Base-by-base conservation (phyloP, 202 grass and related monocot genomes). In the Schoenoplectus triqueter region DNA sequence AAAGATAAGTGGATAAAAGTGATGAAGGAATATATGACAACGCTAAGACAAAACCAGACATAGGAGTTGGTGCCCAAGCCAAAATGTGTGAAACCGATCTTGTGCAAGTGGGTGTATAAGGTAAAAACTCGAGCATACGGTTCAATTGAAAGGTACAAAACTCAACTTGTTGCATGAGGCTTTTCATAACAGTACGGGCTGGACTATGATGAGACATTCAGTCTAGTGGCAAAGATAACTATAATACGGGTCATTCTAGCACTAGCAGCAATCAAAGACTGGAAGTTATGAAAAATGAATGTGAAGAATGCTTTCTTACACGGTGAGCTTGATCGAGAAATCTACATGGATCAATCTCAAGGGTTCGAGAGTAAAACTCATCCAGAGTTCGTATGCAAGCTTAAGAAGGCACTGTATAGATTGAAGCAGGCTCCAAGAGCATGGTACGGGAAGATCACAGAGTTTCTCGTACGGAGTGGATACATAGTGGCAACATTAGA, bases 281-380 rank as follows among this genome's bases (percentile, higher is more conserved):
- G 54, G 18, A 81, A 81, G 17, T 5, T 81, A 5, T 81, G 77
- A 6, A 52, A 81, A 14, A 19, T 80, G 76, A 50, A 80, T 62
- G 76, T 80, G 7, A 80, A 56, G 76, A 80, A 80, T 63, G 76
- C 75, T n/a, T 80, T 80, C 76, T 1, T 80, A 9, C 21, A 81
- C 10, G 21, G 77, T 14, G 77, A 81, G 50, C 77, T 81, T 40
- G 77, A 81, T 17, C 48, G 55, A 59, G 55, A 59, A 2, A 59
- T 59, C 10, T 59, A 59, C 55, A 59, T 59, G 10, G 55, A 59
- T 59, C 55, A 59, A 59, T 13, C 13, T 9, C 55, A 15, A 15
- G 55, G 55, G 4, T 59, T 59, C 14, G 11, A 14, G 1, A 59
- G 13, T 59, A 59, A 59, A 7, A 59, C 11, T 59, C 55, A 59